phyloP scores from a whole-genome alignment of 108 stramenopile species.

The Cyclotella cryptica region DNA sequence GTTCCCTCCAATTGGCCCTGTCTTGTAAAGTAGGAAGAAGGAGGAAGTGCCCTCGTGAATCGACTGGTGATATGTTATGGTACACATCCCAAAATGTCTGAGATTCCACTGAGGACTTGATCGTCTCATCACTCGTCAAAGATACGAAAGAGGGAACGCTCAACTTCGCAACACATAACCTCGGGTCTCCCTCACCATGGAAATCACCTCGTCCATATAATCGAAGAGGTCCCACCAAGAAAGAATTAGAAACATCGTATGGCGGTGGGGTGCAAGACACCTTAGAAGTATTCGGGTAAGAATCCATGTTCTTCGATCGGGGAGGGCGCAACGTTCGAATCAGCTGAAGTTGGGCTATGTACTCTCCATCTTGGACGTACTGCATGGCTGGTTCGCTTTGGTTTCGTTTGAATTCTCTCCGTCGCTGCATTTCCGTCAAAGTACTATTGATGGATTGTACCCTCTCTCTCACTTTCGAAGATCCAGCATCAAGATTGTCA shows the following conservation, averaged over 20 bases:
- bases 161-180: conserved; percentile 38
- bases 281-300: conserved; percentile 14
- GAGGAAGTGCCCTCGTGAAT: conserved; percentile 67
- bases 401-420: background rate
- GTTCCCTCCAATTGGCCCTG: conserved; percentile 60
- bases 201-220: conserved; percentile 39
- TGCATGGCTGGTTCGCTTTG: conserved; percentile 21
- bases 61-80: conserved; percentile 70
- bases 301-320: conserved; percentile 54
- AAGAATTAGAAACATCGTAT: conserved; percentile 59
- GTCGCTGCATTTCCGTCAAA: conserved; percentile 42
- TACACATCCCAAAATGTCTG: conserved; percentile 57
- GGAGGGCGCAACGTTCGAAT: conserved; percentile 65
- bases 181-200: conserved; percentile 50
- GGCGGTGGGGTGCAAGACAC: conserved; percentile 55
- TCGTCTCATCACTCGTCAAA: background rate
- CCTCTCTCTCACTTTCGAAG: background rate
- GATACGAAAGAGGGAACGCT: background rate
- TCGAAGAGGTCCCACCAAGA: conserved; percentile 60
- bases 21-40: conserved; percentile 49
- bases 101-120: background rate
- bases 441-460: conserved; percentile 52
- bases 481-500: no score
- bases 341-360: conserved; percentile 62
- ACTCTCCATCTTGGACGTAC: conserved; percentile 40